Evolutionary conservation across 495 filamentous ascomycete genomes (phyloP).

Genomic region (Trichoderma asperelloides): DNA sequence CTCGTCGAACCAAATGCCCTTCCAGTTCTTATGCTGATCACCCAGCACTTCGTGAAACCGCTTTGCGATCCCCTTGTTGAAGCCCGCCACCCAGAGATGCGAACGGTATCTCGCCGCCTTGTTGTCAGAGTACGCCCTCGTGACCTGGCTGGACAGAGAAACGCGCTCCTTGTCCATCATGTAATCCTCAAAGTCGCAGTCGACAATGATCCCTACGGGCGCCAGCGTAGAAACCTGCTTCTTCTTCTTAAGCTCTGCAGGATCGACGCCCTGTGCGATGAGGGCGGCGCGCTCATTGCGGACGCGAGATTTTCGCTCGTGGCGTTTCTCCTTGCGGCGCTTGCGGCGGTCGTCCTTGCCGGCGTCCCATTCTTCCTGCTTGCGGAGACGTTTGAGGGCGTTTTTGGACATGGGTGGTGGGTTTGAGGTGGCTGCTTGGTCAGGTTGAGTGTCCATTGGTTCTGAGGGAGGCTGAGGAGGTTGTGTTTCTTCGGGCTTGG

Average conservation of each 20-base stretch:
- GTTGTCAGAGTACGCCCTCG: constrained; percentile 83
- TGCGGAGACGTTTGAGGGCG: constrained; percentile 63
- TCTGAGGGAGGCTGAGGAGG: neutral
- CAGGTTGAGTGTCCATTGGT: neutral
- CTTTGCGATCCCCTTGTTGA: constrained; percentile 63
- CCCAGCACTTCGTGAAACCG: constrained; percentile 67
- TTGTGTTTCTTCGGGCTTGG: neutral
- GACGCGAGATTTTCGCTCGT: constrained; percentile 53
- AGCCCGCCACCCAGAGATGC: constrained; percentile 67
- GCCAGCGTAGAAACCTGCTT: constrained; percentile 37
- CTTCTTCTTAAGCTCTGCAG: constrained; percentile 17
- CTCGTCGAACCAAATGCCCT: constrained; percentile 57
- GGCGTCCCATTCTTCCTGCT: constrained; percentile 58
- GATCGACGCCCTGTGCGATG: constrained; percentile 30
- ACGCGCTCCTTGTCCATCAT: constrained; percentile 79
- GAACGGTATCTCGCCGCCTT: constrained; percentile 51
- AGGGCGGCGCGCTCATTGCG: constrained; percentile 29
- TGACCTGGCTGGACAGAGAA: constrained; percentile 74
- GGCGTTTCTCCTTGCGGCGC: constrained; percentile 62
- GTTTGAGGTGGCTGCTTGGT: neutral
- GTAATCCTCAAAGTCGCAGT: constrained; percentile 84
- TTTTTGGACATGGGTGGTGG: constrained; percentile 58
- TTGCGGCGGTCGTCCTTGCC: constrained; percentile 58
- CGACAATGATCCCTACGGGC: constrained; percentile 72
- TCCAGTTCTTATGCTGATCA: constrained; percentile 68